These are phyloP conservation scores for Apiotrichum akiyoshidainum DNA, from an alignment of 1,284 basidiomycete species.

Conservation along the genomic window DNA sequence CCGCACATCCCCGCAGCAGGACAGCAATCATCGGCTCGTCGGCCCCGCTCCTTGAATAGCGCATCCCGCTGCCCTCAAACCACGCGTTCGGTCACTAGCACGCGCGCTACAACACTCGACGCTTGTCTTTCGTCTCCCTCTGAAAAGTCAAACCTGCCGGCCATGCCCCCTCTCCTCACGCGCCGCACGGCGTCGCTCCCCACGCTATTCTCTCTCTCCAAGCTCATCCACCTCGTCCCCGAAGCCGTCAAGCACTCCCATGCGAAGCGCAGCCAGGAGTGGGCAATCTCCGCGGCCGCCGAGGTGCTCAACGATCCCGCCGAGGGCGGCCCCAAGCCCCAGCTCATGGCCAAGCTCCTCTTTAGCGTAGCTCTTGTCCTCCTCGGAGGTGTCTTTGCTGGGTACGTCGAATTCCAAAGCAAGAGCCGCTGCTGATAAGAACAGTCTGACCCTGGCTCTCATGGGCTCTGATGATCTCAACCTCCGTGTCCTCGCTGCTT, in stretches of 20 bases:
- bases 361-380: constrained; percentile 68
- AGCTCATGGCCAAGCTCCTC: constrained; percentile 64
- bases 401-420: constrained; percentile 55
- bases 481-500: constrained; percentile 75
- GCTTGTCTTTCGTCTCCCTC: no score
- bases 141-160: neutral
- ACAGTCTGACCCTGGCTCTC: constrained; percentile 73
- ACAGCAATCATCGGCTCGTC: no score
- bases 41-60: no score
- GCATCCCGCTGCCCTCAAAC: neutral
- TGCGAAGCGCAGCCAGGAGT: constrained; percentile 9
- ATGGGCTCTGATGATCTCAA: constrained; percentile 96
- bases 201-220: constrained; percentile 38
- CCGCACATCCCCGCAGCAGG: no score
- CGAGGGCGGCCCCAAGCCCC: constrained; percentile 41
- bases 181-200: constrained; percentile 24
- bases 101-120: neutral
- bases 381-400: constrained; percentile 78
- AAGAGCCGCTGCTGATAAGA: neutral
- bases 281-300: neutral
- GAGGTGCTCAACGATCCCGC: constrained; percentile 16
- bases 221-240: constrained; percentile 36
- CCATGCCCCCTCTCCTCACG: constrained; percentile 21
- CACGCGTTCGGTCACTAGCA: neutral
- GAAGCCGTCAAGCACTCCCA: neutral